Evolutionary conservation across 176 grass and related monocot species (phyloP).

Genomic region (Thalia dealbata): DNA sequence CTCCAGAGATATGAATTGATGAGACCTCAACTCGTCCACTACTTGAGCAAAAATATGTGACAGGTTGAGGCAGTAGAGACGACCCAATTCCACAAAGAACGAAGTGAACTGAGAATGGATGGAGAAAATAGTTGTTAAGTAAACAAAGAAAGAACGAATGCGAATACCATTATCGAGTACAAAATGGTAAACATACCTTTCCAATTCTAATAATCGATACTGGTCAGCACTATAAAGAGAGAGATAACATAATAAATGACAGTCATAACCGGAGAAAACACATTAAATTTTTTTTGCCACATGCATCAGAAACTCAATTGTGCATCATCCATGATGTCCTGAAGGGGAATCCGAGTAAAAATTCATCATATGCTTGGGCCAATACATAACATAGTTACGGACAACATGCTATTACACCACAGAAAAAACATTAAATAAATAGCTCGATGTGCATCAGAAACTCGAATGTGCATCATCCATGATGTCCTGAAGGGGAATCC

Average conservation of each 20-base stretch:
- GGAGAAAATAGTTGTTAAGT: too few relatives aligned
- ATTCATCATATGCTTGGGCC: conserved; percentile 53
- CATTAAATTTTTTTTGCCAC: not conserved
- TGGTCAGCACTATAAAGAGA: too few relatives aligned
- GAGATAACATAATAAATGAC: too few relatives aligned
- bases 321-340: conserved; percentile 96
- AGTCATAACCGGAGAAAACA: not conserved
- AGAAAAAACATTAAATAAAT: not conserved
- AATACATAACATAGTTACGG: too few relatives aligned
- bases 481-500: conserved; percentile 99
- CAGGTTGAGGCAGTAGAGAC: conserved; percentile 39
- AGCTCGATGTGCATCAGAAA: conserved; percentile 46
- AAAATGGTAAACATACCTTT: too few relatives aligned
- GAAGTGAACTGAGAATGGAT: too few relatives aligned
- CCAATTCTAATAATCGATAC: too few relatives aligned
- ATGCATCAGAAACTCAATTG: conserved; percentile 74
- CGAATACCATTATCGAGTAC: too few relatives aligned
- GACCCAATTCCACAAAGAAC: too few relatives aligned
- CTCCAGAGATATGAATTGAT: conserved; percentile 19
- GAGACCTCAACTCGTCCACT: conserved; percentile 65
- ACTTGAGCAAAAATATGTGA: conserved; percentile 7
- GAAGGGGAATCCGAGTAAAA: conserved; percentile 97
- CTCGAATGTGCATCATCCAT: conserved; percentile 79
- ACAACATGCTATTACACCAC: too few relatives aligned
- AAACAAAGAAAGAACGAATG: too few relatives aligned